Evolutionary conservation across 2,329 filamentous ascomycete genomes (phyloP), one percentile per base, ranked within the genome.

Genomic region (Stagonosporopsis vannaccii): DNA sequence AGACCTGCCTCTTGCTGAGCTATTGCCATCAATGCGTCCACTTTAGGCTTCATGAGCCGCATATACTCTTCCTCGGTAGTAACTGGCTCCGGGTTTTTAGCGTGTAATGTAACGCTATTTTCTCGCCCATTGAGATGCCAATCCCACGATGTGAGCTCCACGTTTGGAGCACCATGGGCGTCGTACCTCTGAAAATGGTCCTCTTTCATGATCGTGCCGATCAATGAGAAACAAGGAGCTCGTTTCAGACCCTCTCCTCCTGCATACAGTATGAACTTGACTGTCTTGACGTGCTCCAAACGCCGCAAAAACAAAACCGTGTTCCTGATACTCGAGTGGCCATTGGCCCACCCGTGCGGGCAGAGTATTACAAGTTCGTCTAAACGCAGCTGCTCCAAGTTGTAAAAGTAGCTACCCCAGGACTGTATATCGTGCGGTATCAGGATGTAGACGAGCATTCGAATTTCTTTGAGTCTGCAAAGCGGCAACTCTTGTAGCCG

Each of bases 121-220:
- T 61, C 68, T 2, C 58, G 39, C 0, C 62, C 50, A 58, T 75
- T 67, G 50, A 66, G 76, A 2, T 47, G 60, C 76, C 77, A 79
- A 6, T 59, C 60, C 78, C 77, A 80, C 77, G 77, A 79, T 0
- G 67, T 72, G 13, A 51, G 52, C 49, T 76, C 75, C 4, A 63
- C n/a, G 15, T 65, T 59, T 0, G 71, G 68, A 2, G 70, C 71
- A 9, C 43, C 49, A 2, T 56, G 59, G 1, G 63, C 69, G 45
- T 75, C 73, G 55, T 78, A 80, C 36, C 77, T 63, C 45, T 78
- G 69, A 13, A 69, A 66, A 56, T 78, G 77, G 58, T 80, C 78
- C 22, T 72, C 67, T 48, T 78, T 78, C 57, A 80, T 55, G 5
- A 80, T 68, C 17, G 74, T 58, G 0, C 75, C 75, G n/a, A 78